phyloP scores from a whole-genome alignment of 1,284 basidiomycete genomes.

The Microbotryomycetes sp. region DNA sequence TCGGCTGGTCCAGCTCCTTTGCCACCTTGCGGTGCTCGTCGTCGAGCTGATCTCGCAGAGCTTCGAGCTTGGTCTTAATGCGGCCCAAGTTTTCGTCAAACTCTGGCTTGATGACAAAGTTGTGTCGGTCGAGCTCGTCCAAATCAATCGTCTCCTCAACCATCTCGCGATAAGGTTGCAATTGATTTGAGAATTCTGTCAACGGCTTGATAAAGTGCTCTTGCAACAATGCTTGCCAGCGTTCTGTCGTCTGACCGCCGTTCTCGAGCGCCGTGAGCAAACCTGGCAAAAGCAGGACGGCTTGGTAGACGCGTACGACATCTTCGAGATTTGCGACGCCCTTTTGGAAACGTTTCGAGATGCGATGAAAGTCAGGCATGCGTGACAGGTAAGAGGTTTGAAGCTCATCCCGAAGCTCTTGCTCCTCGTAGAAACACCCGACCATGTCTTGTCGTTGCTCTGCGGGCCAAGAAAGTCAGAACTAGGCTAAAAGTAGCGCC shows the following conservation, averaged over 20 bases:
- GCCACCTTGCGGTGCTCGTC: slow-evolving; percentile 70
- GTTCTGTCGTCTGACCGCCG: slow-evolving; percentile 47
- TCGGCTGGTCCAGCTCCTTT: slow-evolving; percentile 68
- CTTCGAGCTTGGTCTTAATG: slow-evolving; percentile 60
- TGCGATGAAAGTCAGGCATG: slow-evolving; percentile 91
- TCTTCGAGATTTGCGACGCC: slow-evolving; percentile 81
- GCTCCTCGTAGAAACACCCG: slow-evolving; percentile 75
- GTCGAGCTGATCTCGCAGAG: slow-evolving; percentile 73
- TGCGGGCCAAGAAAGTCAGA: slow-evolving; percentile 36
- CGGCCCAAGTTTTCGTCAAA: slow-evolving; percentile 70
- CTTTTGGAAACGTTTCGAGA: slow-evolving; percentile 88
- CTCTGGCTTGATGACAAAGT: slow-evolving; percentile 87
- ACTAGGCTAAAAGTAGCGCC: slow-evolving; percentile 3
- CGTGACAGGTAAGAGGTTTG: slow-evolving; percentile 56
- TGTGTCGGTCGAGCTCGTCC: slow-evolving; percentile 70
- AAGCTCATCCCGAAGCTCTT: slow-evolving; percentile 56
- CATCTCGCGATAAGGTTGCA: slow-evolving; percentile 81
- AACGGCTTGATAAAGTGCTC: slow-evolving; percentile 47
- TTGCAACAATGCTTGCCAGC: slow-evolving; percentile 52
- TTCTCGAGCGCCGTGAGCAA: slow-evolving; percentile 53
- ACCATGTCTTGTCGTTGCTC: slow-evolving; percentile 80
- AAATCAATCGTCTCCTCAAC: slow-evolving; percentile 94
- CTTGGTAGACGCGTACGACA: slow-evolving; percentile 92
- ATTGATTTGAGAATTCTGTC: slow-evolving; percentile 56
- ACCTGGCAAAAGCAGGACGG: slow-evolving; percentile 67